Evolutionary conservation across 805 yeast genomes (phyloP), one percentile per base, ranked within the genome.

Genomic region (Allodekkera sacchari): DNA sequence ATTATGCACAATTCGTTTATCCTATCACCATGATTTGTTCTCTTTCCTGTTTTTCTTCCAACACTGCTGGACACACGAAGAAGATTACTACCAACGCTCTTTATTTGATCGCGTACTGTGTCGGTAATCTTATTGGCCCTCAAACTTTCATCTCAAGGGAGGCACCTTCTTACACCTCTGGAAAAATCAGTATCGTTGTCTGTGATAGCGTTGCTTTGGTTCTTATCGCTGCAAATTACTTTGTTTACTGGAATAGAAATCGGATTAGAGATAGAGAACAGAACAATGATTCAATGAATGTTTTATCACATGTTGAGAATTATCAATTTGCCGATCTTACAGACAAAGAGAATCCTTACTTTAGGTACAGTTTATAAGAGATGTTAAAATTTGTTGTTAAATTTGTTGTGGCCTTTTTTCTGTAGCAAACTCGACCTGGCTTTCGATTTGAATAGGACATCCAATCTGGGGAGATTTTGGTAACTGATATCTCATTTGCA

Each of bases 51-150:
- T 54, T 46, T 44, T 64, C 38, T 57, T 57, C 72, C 4, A 72
- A 81, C 50, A 68, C 77, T 22, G 76, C 87, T 2, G 92, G 92
- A 9, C 71, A 74, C 39, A 79, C 88, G n/a, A 83, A 83, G 53
- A 75, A 79, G 44, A 63, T 75, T 42, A 65, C 74, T 5, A 65
- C 73, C 18, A 71, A 73, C 32, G 77, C 79, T 5, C 51, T 76
- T 22, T 67, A 67, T 29, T 63, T 81, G 52, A 64, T 80, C 36
- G 79, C 74, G 5, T 82, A 77, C 49, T 74, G 83, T 25, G 68
- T 73, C 27, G 83, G 84, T 11, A 75, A 78, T 50, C 59, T 80
- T 24, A 68, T 77, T 35, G 89, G 88, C 3, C 87, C 92, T 5
- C 85, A 78, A 53, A 65, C 81, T 13, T 82, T 82, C 58, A 64